These are phyloP conservation scores for Brassica hybrid DNA, from an alignment of 441 rosid genomes.

Conservation along the genomic window DNA sequence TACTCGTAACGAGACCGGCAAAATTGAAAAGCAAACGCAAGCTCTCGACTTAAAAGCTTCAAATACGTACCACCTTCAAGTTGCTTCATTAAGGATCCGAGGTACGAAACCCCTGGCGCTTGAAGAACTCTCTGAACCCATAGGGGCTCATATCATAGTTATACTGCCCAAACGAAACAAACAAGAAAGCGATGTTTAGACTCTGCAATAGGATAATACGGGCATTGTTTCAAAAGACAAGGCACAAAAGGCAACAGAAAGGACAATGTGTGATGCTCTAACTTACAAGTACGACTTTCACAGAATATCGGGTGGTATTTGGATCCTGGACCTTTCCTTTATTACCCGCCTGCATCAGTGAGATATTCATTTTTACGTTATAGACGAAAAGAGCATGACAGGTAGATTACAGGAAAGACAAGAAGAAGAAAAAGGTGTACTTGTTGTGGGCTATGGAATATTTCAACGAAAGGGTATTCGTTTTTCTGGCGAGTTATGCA, in stretches of 20 bases:
- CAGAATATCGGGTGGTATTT: conserved; percentile 69
- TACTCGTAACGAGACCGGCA: neutral
- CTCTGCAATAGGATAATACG: neutral
- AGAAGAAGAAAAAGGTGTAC: conserved; percentile 41
- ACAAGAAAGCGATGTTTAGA: conserved; percentile 8
- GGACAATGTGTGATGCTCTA: conserved; percentile 13
- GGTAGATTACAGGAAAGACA: neutral
- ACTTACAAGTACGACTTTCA: conserved; percentile 88
- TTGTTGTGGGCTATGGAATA: conserved; percentile 87
- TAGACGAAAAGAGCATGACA: conserved; percentile 12
- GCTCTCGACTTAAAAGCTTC: conserved; percentile 15
- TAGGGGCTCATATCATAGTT: conserved; percentile 77
- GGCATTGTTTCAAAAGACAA: neutral
- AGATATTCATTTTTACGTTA: conserved; percentile 3
- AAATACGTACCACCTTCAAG: neutral
- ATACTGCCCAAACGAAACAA: conserved; percentile 55
- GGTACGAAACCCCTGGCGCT: conserved; percentile 62
- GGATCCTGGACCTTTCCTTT: conserved; percentile 71
- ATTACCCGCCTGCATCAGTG: conserved; percentile 62
- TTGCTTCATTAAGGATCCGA: conserved; percentile 48
- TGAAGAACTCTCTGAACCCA: conserved; percentile 95
- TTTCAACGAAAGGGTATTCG: conserved; percentile 92
- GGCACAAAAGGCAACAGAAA: neutral
- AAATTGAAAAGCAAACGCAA: too few relatives aligned
- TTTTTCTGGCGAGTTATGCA: conserved; percentile 82